Evolutionary conservation across 2,329 filamentous ascomycete species (phyloP), one percentile per base, ranked within the genome.

Genomic region (Exophiala dermatitidis): DNA sequence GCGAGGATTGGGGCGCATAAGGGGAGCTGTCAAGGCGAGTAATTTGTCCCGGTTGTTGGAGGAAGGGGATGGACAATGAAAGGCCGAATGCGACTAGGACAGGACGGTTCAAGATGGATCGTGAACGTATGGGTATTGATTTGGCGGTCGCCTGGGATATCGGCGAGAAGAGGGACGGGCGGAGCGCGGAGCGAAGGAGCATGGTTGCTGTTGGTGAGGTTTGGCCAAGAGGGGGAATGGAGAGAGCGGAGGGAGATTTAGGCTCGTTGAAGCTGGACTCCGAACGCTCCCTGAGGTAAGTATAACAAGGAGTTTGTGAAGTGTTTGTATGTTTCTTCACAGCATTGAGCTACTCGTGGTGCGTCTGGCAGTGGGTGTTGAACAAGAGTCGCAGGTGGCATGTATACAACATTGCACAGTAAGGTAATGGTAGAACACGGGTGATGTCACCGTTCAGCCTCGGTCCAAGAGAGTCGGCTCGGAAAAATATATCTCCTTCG

Each of bases 51-150:
- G 19, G 50, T 7, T 58, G 46, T 31, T 53, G 46, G 10, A 63
- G 33, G 57, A 60, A 63, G 19, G 60, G 60, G 7, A 57, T 31
- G 28, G 58, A 53, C 5, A 56, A 32, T 8, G 58, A 55, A n/a
- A 61, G 52, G 8, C 60, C 60, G 38, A 60, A 56, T 28, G 61
- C 60, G 5, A 58, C 49, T 2, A 59, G 52, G 26, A 59, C 38
- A 7, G 60, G 60, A 3, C 55, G 54, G n/a, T 40, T 54, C 26
- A 57, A 29, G 9, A 40, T 43, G 30, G 57, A 44, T 38, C 53
- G 51, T 52, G 48, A 29, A 10, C 50, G 26, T 12, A 47, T 19
- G 5, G 56, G 19, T 36, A 52, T 46, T 2, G 53, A 46, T 42
- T 26, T 59, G 44, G 36, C 46, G 19, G 19, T 19, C 19, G 19